Evolutionary conservation across 2,329 filamentous ascomycete species (phyloP).

Genomic region (Fusarium nisikadoi): DNA sequence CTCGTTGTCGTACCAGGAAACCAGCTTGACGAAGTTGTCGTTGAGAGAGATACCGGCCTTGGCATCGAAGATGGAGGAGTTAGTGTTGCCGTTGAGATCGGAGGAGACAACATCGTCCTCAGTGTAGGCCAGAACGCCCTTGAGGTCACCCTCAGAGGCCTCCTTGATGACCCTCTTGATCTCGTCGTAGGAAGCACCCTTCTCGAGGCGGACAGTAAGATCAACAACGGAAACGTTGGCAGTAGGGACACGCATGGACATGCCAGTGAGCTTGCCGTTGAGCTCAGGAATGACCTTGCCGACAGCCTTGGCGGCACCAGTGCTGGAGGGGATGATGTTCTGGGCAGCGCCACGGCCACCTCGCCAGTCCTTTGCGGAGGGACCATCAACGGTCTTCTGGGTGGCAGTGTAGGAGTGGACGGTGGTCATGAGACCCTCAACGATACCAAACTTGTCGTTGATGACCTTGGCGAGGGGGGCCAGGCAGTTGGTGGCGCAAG

Average conservation of each 20-base stretch:
- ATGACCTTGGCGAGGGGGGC: conserved; percentile 99
- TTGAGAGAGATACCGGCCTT: conserved; percentile 99
- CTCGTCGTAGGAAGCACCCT: conserved; percentile 85
- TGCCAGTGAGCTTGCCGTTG: conserved; percentile 99
- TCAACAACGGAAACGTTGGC: conserved; percentile 99
- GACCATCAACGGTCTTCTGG: conserved; percentile 99
- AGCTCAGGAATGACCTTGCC: conserved; percentile 98
- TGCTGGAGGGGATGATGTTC: conserved; percentile 99
- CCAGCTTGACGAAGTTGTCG: conserved; percentile 98
- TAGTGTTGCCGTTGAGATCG: conserved; percentile 90
- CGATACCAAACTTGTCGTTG: conserved; percentile 96
- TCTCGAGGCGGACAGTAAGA: conserved; percentile 93
- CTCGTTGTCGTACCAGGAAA: conserved; percentile 99
- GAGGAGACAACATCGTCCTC: conserved; percentile 96
- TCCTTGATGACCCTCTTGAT: conserved; percentile 95
- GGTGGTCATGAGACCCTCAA: conserved; percentile 99
- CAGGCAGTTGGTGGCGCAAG: conserved; percentile 99
- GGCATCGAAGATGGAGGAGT: conserved; percentile 98
- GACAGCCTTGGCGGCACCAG: conserved; percentile 99
- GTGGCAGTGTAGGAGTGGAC: conserved; percentile 99
- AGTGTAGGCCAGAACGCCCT: conserved; percentile 93
- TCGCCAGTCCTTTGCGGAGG: conserved; percentile 98
- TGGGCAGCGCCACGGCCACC: conserved; percentile 98
- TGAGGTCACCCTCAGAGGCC: conserved; percentile 83
- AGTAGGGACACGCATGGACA: conserved; percentile 99